Base-by-base conservation (phyloP, 768 basidiomycete species). In the Xerocomellus chrysenteron region DNA sequence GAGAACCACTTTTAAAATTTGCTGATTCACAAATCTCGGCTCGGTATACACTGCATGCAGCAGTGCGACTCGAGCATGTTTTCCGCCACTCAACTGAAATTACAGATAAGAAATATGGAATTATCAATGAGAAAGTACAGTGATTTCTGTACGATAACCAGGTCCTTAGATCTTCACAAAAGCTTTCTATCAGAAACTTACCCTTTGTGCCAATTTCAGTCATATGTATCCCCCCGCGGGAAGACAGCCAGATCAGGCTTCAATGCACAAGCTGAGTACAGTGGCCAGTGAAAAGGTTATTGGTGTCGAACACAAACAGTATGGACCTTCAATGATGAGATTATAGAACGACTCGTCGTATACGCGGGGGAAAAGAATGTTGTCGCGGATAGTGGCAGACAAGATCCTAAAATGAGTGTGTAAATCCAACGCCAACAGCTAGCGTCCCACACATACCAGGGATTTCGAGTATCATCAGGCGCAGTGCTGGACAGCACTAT, bases 11-110 rank as follows among this genome's bases (percentile, higher is more conserved):
- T 4, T 5, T 9, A 10, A 0, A 7, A 4, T 6, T 30, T 8
- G 13, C 28, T 16, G 6, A 71, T 84, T 65, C 63, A 93, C 82
- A 97, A 69, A 69, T n/a, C n/a, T 98, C 95, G 1, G 94, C 93
- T 44, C 94, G 4, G 93, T 86, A 71, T 98, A 98, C 0, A 96
- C 90, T 3, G 92, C 92, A 30, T 94, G 78, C 7, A 96, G 96
- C 10, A 97, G 77, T 16, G 88, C 82, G 8, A 95, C 80, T 30
- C 92, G 84, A 50, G 92, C 90, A 16, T 89, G 83, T 68, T 94
- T 90, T 0, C 93, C 93, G 36, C 93, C 92, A 61, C 87, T 89
- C 56, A 92, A 69, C 85, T 90, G 53, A 21, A 43, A 37, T 50
- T 35, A 17, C 6, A 63, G 8, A 28, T 62, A 40, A 58, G 66